Evolutionary conservation across 768 basidiomycete species (phyloP).

Genomic region (Crassisporium funariophilum): DNA sequence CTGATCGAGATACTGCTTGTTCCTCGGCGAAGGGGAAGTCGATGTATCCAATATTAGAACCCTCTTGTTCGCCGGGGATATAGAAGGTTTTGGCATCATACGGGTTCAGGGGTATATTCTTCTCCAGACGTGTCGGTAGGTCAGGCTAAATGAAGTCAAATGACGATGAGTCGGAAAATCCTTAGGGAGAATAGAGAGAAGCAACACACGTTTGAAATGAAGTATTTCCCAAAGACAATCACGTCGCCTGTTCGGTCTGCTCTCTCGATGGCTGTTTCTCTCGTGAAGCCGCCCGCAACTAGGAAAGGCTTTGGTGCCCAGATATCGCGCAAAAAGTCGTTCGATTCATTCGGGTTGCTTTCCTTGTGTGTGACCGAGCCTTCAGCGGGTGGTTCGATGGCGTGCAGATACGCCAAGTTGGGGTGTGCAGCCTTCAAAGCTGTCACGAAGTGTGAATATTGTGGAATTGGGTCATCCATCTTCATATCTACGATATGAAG

Average conservation of each 20-base stretch:
- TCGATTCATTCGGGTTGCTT: constrained; percentile 26
- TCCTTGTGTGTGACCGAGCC: constrained; percentile 14
- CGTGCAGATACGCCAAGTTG: constrained; percentile 53
- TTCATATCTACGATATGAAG: constrained; percentile 42
- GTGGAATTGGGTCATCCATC: constrained; percentile 56
- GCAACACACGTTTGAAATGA: constrained; percentile 35
- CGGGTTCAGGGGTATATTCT: constrained; percentile 33
- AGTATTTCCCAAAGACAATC: constrained; percentile 32
- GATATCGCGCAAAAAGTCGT: constrained; percentile 46
- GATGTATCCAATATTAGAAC: constrained; percentile 29
- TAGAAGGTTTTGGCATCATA: constrained; percentile 45
- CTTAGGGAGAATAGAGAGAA: constrained; percentile 1
- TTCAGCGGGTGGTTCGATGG: constrained; percentile 40
- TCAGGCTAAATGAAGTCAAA: constrained; percentile 37
- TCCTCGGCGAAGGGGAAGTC: constrained; percentile 30
- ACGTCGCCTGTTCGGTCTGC: constrained; percentile 38
- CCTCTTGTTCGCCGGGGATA: constrained; percentile 25
- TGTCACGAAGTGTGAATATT: constrained; percentile 51
- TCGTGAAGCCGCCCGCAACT: constrained; percentile 45
- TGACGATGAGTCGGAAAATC: not conserved
- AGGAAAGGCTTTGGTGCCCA: constrained; percentile 47
- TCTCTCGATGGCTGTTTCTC: constrained; percentile 36
- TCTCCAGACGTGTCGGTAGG: constrained; percentile 37
- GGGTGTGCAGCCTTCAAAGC: constrained; percentile 42
- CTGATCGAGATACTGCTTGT: no score